phyloP scores from a whole-genome alignment of 768 basidiomycete species.

The Astraeus odoratus region DNA sequence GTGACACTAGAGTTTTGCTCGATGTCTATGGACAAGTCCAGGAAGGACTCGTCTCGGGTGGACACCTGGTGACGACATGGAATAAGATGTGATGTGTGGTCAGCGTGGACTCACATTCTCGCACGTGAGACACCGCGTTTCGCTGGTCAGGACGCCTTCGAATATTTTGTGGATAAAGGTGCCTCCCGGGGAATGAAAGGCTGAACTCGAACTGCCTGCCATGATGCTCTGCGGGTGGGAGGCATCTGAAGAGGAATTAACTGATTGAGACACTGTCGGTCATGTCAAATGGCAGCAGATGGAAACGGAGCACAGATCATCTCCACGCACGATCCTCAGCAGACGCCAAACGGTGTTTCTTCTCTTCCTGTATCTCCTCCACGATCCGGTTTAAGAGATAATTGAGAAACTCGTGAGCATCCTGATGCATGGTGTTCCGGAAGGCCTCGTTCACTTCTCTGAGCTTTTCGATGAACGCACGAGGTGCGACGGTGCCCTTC shows the following conservation, averaged over 20 bases:
- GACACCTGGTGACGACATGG: conserved; percentile 51
- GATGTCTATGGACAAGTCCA: conserved; percentile 98
- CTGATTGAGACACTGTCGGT: conserved; percentile 51
- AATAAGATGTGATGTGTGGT: conserved; percentile 7
- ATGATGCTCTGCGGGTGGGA: conserved; percentile 35
- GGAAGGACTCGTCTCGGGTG: conserved; percentile 91
- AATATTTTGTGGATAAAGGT: conserved; percentile 91
- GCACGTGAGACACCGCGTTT: conserved; percentile 96
- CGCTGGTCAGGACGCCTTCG: conserved; percentile 90
- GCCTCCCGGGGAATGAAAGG: conserved; percentile 39
- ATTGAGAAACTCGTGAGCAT: conserved; percentile 97
- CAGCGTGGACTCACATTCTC: conserved; percentile 65
- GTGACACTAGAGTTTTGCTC: conserved; percentile 97
- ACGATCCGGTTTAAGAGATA: conserved; percentile 89
- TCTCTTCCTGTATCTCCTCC: conserved; percentile 83
- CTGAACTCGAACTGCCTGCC: conserved; percentile 41
- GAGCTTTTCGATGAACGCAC: conserved; percentile 89
- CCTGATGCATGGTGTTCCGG: conserved; percentile 89
- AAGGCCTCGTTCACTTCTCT: conserved; percentile 91
- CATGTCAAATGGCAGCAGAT: conserved; percentile 6
- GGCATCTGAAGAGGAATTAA: conserved; percentile 46
- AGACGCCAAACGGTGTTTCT: conserved; percentile 37
- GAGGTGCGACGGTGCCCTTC: conserved; percentile 83
- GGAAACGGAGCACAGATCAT: background rate
- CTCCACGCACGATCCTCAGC: conserved; percentile 60